phyloP scores from a whole-genome alignment of 768 basidiomycete species.

The Strobilomyces confusus region DNA sequence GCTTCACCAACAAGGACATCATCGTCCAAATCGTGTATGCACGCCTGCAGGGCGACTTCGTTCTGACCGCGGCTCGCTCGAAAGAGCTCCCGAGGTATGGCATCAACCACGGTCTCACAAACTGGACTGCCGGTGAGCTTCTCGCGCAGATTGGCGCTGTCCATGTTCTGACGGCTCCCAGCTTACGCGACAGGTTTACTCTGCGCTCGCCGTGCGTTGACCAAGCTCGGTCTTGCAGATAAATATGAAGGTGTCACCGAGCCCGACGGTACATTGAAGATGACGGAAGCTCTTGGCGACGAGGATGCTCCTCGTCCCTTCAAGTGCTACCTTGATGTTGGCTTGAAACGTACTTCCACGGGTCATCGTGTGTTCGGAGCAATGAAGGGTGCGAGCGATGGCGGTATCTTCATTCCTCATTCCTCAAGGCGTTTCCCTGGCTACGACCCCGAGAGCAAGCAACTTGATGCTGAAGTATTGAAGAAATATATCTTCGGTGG shows the following conservation, averaged over 20 bases:
- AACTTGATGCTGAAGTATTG: slow-evolving; percentile 88
- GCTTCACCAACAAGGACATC: slow-evolving; percentile 97
- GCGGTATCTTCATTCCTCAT: slow-evolving; percentile 97
- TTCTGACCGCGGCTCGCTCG: slow-evolving; percentile 84
- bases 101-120: slow-evolving; percentile 96
- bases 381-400: slow-evolving; percentile 97
- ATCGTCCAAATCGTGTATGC: slow-evolving; percentile 96
- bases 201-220: slow-evolving; percentile 88
- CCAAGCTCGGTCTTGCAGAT: slow-evolving; percentile 94
- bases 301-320: slow-evolving; percentile 98
- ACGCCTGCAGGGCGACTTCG: slow-evolving; percentile 94
- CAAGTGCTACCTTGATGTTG: slow-evolving; percentile 98
- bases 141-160: neutral
- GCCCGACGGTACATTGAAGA: slow-evolving; percentile 78
- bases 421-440: slow-evolving; percentile 98
- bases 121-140: slow-evolving; percentile 88
- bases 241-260: slow-evolving; percentile 95
- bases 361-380: slow-evolving; percentile 98
- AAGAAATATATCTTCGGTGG: slow-evolving; percentile 98
- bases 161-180: slow-evolving; percentile 25
- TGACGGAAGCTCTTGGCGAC: slow-evolving; percentile 84
- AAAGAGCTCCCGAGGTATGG: slow-evolving; percentile 93
- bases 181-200: slow-evolving; percentile 98
- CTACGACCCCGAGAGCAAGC: slow-evolving; percentile 89
- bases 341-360: slow-evolving; percentile 95